Conservation (phyloP, 148 eudicot genomes). For the Cornus suecica region DNA sequence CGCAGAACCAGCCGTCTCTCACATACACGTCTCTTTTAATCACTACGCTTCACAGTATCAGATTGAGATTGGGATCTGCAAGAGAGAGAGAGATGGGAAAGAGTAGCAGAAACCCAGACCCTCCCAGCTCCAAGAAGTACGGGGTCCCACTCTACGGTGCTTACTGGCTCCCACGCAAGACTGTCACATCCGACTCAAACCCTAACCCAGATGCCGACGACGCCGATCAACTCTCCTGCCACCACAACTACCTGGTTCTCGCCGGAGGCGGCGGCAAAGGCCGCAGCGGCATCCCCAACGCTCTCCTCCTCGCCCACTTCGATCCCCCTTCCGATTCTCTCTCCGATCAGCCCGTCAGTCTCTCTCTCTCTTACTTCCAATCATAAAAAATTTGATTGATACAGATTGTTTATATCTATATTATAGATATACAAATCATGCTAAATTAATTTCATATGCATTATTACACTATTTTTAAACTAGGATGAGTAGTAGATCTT, state of each 20-base stretch:
- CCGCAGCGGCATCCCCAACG: conserved; percentile 77
- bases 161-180: conserved; percentile 56
- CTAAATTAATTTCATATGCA: too few relatives aligned
- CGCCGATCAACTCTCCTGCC: conserved; percentile 16
- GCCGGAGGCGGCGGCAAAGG: conserved; percentile 96
- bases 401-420: neutral
- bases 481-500: neutral
- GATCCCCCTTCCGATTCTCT: conserved; percentile 52
- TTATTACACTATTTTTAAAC: neutral
- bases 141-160: conserved; percentile 90
- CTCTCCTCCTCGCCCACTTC: conserved; percentile 51
- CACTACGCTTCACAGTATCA: too few relatives aligned
- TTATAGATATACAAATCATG: neutral
- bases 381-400: too few relatives aligned
- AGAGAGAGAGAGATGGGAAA: conserved; percentile 11
- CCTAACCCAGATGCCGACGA: conserved; percentile 3
- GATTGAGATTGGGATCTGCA: neutral
- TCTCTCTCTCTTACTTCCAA: neutral
- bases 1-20: too few relatives aligned
- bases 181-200: conserved; percentile 23
- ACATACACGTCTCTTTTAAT: too few relatives aligned
- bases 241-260: conserved; percentile 34
- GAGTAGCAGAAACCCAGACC: conserved; percentile 9
- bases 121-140: conserved; percentile 48
- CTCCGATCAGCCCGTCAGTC: conserved; percentile 61